Base-by-base conservation (phyloP, 768 basidiomycete species). In the Psilocybe cubensis region DNA sequence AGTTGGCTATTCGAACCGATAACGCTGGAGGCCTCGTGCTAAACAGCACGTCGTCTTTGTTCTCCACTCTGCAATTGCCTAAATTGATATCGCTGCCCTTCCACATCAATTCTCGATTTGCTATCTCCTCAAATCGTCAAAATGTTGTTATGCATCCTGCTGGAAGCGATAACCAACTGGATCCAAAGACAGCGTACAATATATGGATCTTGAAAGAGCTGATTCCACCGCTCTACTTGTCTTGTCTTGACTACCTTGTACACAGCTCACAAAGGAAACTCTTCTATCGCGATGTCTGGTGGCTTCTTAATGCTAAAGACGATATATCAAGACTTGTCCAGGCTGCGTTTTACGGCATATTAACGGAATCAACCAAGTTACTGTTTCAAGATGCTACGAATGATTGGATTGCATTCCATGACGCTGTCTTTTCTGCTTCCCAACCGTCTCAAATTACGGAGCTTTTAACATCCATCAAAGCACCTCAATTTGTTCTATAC, bases 91-190 rank as follows among this genome's bases (percentile, higher is more conserved):
- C 70, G 2, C 64, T 83, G 0, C 79, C 81, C 0, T 72, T 79
- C 4, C 81, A 83, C 56, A 55, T 81, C 7, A 72, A 74, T 35
- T 78, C 77, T 3, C 71, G 77, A 1, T 81, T 80, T 64, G 73
- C 79, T 29, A 65, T 82, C 12, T 72, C 80, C 0, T 72, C 77
- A 2, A 79, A 83, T 58, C 64, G 80, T 27, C 61, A 79, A 24
- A 71, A 68, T 28, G 69, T 80, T 20, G 70, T 75, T 18, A 69
- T 77, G 47, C 76, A 79, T 60, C 69, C 69, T 3, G 69, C 70
- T 38, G 66, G 67, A 31, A 58, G 56, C 27, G 50, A 33, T 3
- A 43, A 38, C n/a, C 20, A 46, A 8, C 4, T 43, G 5, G 68
- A 66, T 47, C 47, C 63, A 1, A 76, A 77, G 47, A 70, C 77